Base-by-base conservation (phyloP, 169 alveolate species). In the Ichthyophthirius multifiliis region DNA sequence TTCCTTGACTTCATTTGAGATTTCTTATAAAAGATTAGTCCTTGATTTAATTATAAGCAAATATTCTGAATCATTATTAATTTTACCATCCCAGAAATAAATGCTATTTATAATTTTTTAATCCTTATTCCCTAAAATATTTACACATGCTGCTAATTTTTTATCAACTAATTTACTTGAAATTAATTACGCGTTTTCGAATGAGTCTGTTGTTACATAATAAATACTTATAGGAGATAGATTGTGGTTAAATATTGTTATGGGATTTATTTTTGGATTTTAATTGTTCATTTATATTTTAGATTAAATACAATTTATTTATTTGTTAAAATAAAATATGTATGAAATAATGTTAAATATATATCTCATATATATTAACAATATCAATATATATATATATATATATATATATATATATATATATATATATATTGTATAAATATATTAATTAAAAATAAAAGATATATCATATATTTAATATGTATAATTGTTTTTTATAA, bases 1-100 rank as follows among this genome's bases (percentile, higher is more conserved):
- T 32, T 15, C 35, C 7, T 65, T 65, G 9, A 65, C 15, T 34
- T 65, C 75, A 15, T 35, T 32, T 32, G n/a, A 16, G 5, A 65
- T 65, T 65, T 65, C 75, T 65, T 65, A 4, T 15, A 65, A 18
- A 35, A 65, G 75, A 13, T 65, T 46, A 15, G 75, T 65, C 16
- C 75, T 65, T 34, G 75, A 65, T 65, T 65, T 65, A 12, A 65
- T 65, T 0, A 65, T 65, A n/a, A 65, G 4, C 34, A 65, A 65
- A n/a, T n/a, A 32, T 65, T 65, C 75, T 10, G 43, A 5, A 65
- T 35, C 46, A 10, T 1, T 12, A 5, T 35, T 16, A 5, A 34
- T 16, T 65, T 65, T 65, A 35, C 16, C 34, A n/a, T 65, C 75
- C 75, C 75, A 65, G n/a, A n/a, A 31, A 20, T 65, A 65, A 15